These are phyloP conservation scores for Kodamaea anthophila DNA, from an alignment of 1,139 yeast genomes.

Conservation along the genomic window DNA sequence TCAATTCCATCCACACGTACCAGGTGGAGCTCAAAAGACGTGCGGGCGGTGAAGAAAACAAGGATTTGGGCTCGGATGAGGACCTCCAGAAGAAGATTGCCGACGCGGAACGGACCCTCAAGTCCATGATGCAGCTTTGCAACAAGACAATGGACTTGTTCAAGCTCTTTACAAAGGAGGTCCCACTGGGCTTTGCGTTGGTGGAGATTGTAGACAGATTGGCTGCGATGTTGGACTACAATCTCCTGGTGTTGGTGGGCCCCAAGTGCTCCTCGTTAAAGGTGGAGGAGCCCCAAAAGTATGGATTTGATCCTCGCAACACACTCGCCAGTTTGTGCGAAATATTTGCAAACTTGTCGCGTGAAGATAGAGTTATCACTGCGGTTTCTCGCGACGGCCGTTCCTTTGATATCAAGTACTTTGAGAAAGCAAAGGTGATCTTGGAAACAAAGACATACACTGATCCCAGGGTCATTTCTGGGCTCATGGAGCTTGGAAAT, in stretches of 20 bases:
- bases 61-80: constrained; percentile 50
- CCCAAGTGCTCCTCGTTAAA: constrained; percentile 87
- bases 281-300: constrained; percentile 78
- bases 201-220: constrained; percentile 89
- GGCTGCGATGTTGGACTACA: constrained; percentile 93
- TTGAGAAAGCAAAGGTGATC: constrained; percentile 65
- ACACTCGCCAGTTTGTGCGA: constrained; percentile 65
- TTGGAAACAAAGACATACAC: constrained; percentile 50
- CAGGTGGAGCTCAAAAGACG: constrained; percentile 52
- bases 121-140: constrained; percentile 75
- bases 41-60: constrained; percentile 34
- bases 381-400: constrained; percentile 91
- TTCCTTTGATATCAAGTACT: constrained; percentile 64
- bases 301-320: constrained; percentile 74
- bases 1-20: constrained; percentile 68
- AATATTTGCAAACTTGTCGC: constrained; percentile 67
- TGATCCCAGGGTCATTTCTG: constrained; percentile 46
- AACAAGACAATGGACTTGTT: constrained; percentile 78
- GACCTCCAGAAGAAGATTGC: constrained; percentile 54
- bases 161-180: constrained; percentile 75
- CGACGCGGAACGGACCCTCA: constrained; percentile 70
- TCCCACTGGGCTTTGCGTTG: constrained; percentile 80
- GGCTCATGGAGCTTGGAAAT: constrained; percentile 51
- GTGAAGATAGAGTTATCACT: constrained; percentile 55
- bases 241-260: constrained; percentile 85